Conservation (phyloP, 2,329 filamentous ascomycete genomes). For the Pezizomycotina sp. region DNA sequence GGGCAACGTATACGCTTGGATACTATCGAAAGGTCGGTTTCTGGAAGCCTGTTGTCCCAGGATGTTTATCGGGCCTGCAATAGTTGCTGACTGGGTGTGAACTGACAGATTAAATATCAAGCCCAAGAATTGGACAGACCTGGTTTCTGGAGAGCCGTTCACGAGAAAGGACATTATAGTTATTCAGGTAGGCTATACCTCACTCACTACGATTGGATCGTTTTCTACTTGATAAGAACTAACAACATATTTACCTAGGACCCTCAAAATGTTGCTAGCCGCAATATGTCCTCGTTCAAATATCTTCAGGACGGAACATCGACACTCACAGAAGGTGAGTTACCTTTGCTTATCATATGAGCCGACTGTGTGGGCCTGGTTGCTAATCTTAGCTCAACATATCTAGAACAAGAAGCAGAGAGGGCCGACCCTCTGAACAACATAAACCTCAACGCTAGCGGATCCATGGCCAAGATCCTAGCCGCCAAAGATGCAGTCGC, state of each 20-base stretch:
- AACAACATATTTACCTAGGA: constrained; percentile 96
- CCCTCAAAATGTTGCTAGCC: constrained; percentile 68
- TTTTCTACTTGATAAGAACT: constrained; percentile 71
- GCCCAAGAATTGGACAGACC: constrained; percentile 83
- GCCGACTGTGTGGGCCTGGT: no score
- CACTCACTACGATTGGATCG: no score
- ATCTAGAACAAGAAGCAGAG: constrained; percentile 53
- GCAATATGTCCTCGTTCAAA: constrained; percentile 77
- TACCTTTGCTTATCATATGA: no score
- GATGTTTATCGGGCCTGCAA: no score
- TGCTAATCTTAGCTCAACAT: constrained; percentile 38
- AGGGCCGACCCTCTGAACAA: constrained; percentile 41
- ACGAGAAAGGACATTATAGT: constrained; percentile 85
- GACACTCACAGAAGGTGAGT: constrained; percentile 21
- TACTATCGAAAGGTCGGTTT: constrained; percentile 76
- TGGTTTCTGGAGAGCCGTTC: constrained; percentile 77
- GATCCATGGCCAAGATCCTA: constrained; percentile 64
- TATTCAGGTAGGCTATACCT: no score
- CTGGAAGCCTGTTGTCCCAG: no score
- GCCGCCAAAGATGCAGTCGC: constrained; percentile 90
- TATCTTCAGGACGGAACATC: constrained; percentile 59
- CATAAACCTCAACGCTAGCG: constrained; percentile 66
- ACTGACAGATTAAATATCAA: constrained; percentile 99
- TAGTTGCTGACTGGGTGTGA: no score
- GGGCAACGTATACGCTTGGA: constrained; percentile 94